A percentile compares a stretch with the other conserved stretches of the same genome.
These are phyloP conservation scores for Macadamia integrifolia DNA, from an alignment of 164 flowering plant genomes.

Conservation along the genomic window DNA sequence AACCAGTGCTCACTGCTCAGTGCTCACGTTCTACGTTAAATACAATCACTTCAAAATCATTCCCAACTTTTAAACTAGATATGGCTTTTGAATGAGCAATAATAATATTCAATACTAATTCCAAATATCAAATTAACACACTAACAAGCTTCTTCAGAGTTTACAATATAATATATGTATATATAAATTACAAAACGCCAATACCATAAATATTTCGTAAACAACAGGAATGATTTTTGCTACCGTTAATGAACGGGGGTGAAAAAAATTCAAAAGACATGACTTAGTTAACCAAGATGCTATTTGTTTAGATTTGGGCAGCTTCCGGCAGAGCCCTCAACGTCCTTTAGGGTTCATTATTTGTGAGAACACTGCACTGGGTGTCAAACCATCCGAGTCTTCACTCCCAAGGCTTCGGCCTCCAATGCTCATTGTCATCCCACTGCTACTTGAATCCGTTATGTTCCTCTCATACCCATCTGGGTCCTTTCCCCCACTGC, in stretches of 20 bases:
- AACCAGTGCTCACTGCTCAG: no score
- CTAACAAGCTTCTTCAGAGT: background rate
- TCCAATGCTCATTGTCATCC: slow-evolving; percentile 71
- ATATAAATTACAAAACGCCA: background rate
- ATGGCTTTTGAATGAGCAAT: no score
- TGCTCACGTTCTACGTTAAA: no score
- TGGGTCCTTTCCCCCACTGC: slow-evolving; percentile 10
- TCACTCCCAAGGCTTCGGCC: slow-evolving; percentile 79
- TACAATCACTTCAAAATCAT: no score
- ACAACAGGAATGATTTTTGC: background rate
- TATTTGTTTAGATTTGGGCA: background rate
- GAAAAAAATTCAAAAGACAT: no score
- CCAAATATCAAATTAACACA: no score
- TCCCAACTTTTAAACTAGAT: no score
- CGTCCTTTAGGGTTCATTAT: slow-evolving; percentile 93
- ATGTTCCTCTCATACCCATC: slow-evolving; percentile 12
- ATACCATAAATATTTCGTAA: background rate
- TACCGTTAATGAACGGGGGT: no score
- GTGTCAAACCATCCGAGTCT: slow-evolving; percentile 84
- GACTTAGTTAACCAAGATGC: no score
- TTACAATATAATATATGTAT: background rate
- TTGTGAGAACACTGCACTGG: slow-evolving; percentile 91
- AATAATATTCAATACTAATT: no score
- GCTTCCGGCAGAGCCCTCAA: slow-evolving; percentile 14
- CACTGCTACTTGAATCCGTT: slow-evolving; percentile 65